A percentile compares a stretch with the other conserved stretches of the same genome.
phyloP scores from a whole-genome alignment of 352 stramenopile species.

The Globisporangium recalcitrans region DNA sequence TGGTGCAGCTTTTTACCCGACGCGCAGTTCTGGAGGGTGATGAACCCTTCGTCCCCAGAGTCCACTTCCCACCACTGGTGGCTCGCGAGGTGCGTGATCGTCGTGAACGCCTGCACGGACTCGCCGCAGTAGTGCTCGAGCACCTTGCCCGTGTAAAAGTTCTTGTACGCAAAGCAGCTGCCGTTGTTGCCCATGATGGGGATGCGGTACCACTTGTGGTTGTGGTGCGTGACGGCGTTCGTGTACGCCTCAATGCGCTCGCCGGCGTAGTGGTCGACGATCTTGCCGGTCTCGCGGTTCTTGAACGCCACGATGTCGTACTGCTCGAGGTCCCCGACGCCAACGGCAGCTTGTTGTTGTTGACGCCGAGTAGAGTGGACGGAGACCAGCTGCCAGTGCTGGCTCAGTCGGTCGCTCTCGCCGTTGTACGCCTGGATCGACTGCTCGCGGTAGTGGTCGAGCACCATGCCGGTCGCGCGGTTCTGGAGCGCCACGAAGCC shows the following conservation, averaged over 20 bases:
- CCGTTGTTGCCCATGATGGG: background rate
- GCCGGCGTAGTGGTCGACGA: background rate
- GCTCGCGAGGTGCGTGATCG: background rate
- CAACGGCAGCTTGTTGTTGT: background rate
- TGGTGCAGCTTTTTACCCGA: background rate
- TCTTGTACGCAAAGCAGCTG: conserved; percentile 1
- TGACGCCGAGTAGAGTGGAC: background rate
- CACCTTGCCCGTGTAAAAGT: background rate
- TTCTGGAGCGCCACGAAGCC: conserved; percentile 7
- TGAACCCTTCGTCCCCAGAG: background rate
- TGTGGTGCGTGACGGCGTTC: background rate
- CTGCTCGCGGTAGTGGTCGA: conserved; percentile 10
- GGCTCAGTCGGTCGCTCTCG: background rate
- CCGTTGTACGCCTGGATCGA: conserved; percentile 7
- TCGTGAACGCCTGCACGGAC: background rate
- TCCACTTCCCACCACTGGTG: background rate
- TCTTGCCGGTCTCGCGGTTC: background rate
- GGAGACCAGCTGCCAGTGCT: background rate
- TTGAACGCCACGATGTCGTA: background rate
- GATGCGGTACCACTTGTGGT: background rate
- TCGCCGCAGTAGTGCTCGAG: background rate
- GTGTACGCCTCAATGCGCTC: conserved; percentile 1
- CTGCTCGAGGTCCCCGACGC: background rate
- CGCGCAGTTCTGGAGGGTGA: background rate
- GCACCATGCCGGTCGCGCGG: conserved; percentile 5